Evolutionary conservation across 1,139 yeast species (phyloP).

Genomic region (Pichia sp.): DNA sequence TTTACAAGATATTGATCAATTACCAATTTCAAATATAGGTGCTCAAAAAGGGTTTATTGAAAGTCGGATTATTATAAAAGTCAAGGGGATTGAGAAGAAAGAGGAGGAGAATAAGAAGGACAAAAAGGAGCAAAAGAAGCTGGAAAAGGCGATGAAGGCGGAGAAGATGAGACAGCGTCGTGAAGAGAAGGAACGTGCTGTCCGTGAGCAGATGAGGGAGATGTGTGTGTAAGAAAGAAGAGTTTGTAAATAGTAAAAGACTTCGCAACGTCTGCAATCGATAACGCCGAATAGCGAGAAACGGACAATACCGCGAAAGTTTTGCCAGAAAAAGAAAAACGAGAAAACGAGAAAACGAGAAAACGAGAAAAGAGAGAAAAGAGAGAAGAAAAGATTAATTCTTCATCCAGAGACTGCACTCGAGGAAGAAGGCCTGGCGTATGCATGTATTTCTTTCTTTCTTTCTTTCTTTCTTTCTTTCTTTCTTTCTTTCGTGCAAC

Average conservation of each 20-base stretch:
- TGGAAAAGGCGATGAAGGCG: conserved; percentile 22
- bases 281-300: no score
- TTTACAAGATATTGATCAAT: conserved; percentile 8
- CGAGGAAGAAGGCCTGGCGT: no score
- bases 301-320: no score
- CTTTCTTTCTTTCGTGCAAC: no score
- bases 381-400: no score
- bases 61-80: conserved; percentile 18
- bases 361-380: no score
- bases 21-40: conserved; percentile 2
- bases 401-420: no score
- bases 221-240: not conserved
- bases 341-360: no score
- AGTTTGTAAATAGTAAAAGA: not conserved
- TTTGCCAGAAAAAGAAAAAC: no score
- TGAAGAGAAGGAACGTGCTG: conserved; percentile 17
- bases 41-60: conserved; percentile 19
- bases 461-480: no score
- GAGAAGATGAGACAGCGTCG: conserved; percentile 18
- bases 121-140: conserved; percentile 21
- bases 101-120: conserved; percentile 15
- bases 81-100: conserved; percentile 15
- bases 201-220: conserved; percentile 9
- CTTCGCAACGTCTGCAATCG: no score
- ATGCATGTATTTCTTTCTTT: no score